Base-by-base conservation (phyloP, 495 filamentous ascomycete species). In the Stereocaulon alpinum region DNA sequence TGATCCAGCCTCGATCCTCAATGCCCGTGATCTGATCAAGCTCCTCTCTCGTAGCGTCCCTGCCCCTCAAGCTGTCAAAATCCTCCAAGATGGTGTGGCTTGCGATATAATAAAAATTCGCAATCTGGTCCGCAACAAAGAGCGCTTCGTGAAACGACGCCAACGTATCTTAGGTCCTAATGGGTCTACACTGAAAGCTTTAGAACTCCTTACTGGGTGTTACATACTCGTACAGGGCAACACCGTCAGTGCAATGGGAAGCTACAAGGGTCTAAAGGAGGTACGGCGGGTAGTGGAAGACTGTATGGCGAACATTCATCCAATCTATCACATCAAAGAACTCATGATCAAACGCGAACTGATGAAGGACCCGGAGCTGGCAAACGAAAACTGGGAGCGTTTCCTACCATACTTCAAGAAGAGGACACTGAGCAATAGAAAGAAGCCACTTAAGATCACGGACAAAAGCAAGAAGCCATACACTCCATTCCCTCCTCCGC, bases 331-430 rank as follows among this genome's bases (percentile, higher is more conserved):
- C 67, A 92, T 99, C 76, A 99, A 99, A 76, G 91, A 96, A 70
- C 80, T 97, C 69, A 96, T 97, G 93, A 95, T 99, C 75, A 96
- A 95, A 75, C 86, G 91, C 30, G 94, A 99, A 73, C 78, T 99
- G n/a, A 87, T 86, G 51, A 96, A 96, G 72, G 92, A 97, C 68
- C 92, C 92, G 2, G 86, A 85, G 32, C 80, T 98, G 22, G 86
- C 78, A 37, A 76, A 86, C 66, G 89, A 97, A 71, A 90, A 85
- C 65, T 98, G 93, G 93, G 88, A 93, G 64, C 86, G 94, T 9
- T 99, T 96, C 75, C 76, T 99, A 37, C 93, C 93, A 24, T 89
- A 98, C 71, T 98, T 96, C 79, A 97, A 96, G 84, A 96, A 93
- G 77, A 81, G 90, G 60, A 96, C 83, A 47, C 80, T 96, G 57